These are phyloP conservation scores for Corymbia calophylla DNA, from an alignment of 441 rosid species.

Conservation along the genomic window DNA sequence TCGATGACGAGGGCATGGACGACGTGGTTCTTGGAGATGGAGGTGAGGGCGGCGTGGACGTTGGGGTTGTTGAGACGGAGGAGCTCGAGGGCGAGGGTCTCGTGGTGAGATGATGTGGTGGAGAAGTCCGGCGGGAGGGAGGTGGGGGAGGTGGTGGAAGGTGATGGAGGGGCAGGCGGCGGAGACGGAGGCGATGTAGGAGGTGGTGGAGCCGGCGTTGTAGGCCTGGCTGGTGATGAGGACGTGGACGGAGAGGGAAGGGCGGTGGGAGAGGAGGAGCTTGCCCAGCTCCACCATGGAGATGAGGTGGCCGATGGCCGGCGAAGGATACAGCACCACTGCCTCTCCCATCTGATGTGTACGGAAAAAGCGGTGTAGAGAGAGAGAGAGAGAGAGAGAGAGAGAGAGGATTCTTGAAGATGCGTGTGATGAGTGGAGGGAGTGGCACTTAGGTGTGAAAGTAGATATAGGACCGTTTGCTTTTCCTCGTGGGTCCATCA, in stretches of 20 bases:
- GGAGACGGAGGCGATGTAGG: not conserved
- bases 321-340: constrained; percentile 43
- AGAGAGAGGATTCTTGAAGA: not conserved
- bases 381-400: not conserved
- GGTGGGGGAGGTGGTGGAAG: constrained; percentile 1
- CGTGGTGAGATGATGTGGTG: constrained; percentile 4
- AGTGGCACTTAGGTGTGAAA: not conserved
- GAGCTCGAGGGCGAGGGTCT: constrained; percentile 2
- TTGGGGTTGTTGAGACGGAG: constrained; percentile 8
- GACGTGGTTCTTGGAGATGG: not conserved
- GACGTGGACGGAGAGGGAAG: constrained; percentile 2
- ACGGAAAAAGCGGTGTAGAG: not conserved
- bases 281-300: constrained; percentile 48
- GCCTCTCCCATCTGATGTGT: constrained; percentile 3
- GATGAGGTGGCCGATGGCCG: constrained; percentile 35
- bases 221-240: constrained; percentile 3
- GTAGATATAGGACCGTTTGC: not conserved
- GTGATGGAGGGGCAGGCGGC: constrained; percentile 9
- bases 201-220: not conserved
- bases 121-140: constrained; percentile 6
- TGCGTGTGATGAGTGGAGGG: not conserved
- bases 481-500: not conserved
- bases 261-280: constrained; percentile 16
- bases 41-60: constrained; percentile 5
- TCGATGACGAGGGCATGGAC: constrained; percentile 11